These are phyloP conservation scores for Parastagonospora nodorum DNA, from an alignment of 2,329 filamentous ascomycete species.

Conservation along the genomic window DNA sequence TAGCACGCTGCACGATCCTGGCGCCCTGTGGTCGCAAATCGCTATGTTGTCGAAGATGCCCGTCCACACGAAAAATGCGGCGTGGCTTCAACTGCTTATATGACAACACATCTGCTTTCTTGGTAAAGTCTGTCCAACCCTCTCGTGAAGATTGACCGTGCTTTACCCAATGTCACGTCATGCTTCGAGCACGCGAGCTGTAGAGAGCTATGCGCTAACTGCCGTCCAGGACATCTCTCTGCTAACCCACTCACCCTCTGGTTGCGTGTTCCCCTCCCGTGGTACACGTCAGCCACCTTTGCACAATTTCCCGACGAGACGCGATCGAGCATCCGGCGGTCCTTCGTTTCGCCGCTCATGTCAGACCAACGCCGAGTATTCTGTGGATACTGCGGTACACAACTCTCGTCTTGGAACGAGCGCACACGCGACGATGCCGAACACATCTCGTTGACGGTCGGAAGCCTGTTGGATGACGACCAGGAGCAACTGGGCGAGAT, in stretches of 20 bases:
- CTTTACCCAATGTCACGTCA: no score
- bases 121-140: constrained; percentile 59
- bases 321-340: constrained; percentile 51
- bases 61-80: constrained; percentile 64
- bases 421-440: constrained; percentile 71
- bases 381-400: constrained; percentile 90
- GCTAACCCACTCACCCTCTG: constrained; percentile 78
- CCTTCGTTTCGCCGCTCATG: constrained; percentile 46
- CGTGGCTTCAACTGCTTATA: constrained; percentile 66
- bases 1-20: constrained; percentile 71
- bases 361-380: constrained; percentile 74
- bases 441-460: constrained; percentile 81
- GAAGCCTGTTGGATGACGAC: constrained; percentile 73
- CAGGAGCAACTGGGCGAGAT: constrained; percentile 74
- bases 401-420: constrained; percentile 83
- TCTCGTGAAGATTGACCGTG: neutral
- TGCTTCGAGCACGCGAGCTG: neutral
- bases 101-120: constrained; percentile 72
- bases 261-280: constrained; percentile 79
- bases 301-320: constrained; percentile 79
- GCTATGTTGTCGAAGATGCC: constrained; percentile 78
- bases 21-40: constrained; percentile 87
- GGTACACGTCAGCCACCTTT: constrained; percentile 77
- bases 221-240: constrained; percentile 61
- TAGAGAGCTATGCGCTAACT: constrained; percentile 6